A percentile compares a stretch with the other conserved stretches of the same genome.
phyloP scores from a whole-genome alignment of 495 filamentous ascomycete genomes.

The Hyaloscypha hepaticicola region DNA sequence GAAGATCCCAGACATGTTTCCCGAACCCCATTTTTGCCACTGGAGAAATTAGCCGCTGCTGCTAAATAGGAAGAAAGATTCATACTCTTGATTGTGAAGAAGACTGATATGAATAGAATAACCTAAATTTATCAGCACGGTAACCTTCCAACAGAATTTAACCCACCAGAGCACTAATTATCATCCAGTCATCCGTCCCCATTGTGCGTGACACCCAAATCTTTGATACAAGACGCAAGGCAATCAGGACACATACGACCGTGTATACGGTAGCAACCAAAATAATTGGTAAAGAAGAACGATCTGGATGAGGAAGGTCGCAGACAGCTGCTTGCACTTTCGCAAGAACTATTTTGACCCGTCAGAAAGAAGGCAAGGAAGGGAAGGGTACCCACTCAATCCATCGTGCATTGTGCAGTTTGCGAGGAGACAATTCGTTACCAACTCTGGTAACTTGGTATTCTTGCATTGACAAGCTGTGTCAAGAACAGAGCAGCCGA shows the following conservation, averaged over 20 bases:
- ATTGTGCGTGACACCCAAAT: background rate
- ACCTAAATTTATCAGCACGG: background rate
- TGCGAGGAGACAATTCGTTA: background rate
- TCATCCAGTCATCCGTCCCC: constrained; percentile 9
- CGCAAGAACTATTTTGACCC: constrained; percentile 4
- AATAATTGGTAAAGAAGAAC: background rate
- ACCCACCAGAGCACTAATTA: constrained; percentile 12
- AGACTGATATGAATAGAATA: background rate
- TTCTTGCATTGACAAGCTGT: constrained; percentile 5
- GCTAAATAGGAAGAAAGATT: background rate
- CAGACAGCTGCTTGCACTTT: constrained; percentile 16
- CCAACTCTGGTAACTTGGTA: background rate
- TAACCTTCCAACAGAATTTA: background rate
- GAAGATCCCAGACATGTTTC: constrained; percentile 16
- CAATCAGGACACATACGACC: background rate
- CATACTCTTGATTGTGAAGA: constrained; percentile 14
- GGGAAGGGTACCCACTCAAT: no score
- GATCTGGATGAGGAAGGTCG: background rate
- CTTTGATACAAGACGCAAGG: constrained; percentile 1
- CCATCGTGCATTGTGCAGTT: constrained; percentile 13
- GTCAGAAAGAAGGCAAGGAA: background rate
- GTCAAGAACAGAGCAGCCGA: no score
- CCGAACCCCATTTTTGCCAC: constrained; percentile 20
- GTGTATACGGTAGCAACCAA: background rate
- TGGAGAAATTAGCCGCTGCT: background rate